Percentiles rank a stretch among this genome's conserved stretches.
These are phyloP conservation scores for Lachnellula subtilissima DNA, from an alignment of 2,329 filamentous ascomycete species.

Conservation along the genomic window DNA sequence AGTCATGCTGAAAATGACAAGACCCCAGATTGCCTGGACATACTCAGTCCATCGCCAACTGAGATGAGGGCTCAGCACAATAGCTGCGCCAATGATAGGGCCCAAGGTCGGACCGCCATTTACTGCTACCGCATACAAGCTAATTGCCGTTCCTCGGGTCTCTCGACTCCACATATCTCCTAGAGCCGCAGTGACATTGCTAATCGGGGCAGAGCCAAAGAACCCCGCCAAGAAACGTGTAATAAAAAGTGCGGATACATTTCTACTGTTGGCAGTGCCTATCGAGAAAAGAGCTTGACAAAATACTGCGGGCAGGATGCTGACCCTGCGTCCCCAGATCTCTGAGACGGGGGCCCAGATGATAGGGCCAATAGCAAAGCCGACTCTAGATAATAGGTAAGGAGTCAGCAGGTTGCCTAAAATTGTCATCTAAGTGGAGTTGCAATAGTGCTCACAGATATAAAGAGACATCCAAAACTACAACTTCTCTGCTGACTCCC, in stretches of 20 bases:
- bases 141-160: conserved; percentile 52
- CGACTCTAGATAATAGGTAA: conserved; percentile 26
- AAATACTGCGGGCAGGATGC: conserved; percentile 55
- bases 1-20: conserved; percentile 37
- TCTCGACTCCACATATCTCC: conserved; percentile 54
- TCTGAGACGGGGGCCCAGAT: conserved; percentile 65
- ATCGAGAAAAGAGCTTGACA: conserved; percentile 58
- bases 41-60: conserved; percentile 35
- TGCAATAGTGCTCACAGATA: no score
- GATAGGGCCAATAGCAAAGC: conserved; percentile 42
- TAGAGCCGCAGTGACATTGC: conserved; percentile 57
- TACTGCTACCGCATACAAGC: conserved; percentile 62
- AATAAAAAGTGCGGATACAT: conserved; percentile 55
- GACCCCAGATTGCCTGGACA: conserved; percentile 39
- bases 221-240: conserved; percentile 62
- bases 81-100: conserved; percentile 30
- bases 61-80: conserved; percentile 33
- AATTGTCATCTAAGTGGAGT: no score
- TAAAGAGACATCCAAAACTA: no score
- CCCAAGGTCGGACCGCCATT: conserved; percentile 54
- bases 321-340: conserved; percentile 53
- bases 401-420: no score
- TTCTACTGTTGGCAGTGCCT: conserved; percentile 52
- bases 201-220: conserved; percentile 58
- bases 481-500: no score